phyloP scores from a whole-genome alignment of 768 basidiomycete species.

The Suillus lakei region DNA sequence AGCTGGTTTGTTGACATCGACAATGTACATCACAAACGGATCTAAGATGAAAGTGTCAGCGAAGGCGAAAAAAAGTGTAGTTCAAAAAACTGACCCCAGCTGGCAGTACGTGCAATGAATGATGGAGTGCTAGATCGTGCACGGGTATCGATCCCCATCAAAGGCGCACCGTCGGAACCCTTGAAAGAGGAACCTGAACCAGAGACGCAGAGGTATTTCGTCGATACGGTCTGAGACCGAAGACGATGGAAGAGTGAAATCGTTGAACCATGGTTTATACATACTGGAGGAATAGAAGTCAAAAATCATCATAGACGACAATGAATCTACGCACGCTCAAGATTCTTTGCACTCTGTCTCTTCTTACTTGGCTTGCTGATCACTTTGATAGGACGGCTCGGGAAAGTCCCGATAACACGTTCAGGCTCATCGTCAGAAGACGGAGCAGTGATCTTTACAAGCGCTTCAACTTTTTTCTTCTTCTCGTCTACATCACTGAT shows the following conservation, averaged over 20 bases:
- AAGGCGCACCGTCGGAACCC: slow-evolving; percentile 87
- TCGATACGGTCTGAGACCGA: slow-evolving; percentile 93
- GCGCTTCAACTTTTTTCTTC: slow-evolving; percentile 93
- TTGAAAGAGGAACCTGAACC: slow-evolving; percentile 91
- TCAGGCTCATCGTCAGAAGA: slow-evolving; percentile 81
- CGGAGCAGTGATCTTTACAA: slow-evolving; percentile 86
- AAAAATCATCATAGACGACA: slow-evolving; percentile 17
- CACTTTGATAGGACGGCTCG: slow-evolving; percentile 95
- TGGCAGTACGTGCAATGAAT: slow-evolving; percentile 87
- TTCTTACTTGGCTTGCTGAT: slow-evolving; percentile 99
- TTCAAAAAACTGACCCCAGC: slow-evolving; percentile 71
- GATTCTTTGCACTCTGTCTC: slow-evolving; percentile 90
- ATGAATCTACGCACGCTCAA: slow-evolving; percentile 71
- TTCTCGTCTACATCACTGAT: slow-evolving; percentile 95
- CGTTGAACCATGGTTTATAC: slow-evolving; percentile 94
- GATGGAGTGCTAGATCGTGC: slow-evolving; percentile 76
- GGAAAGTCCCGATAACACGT: slow-evolving; percentile 86
- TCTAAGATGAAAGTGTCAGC: slow-evolving; percentile 46
- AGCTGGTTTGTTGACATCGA: slow-evolving; percentile 86
- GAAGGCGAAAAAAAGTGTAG: slow-evolving; percentile 14
- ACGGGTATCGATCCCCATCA: slow-evolving; percentile 80
- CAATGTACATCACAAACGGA: slow-evolving; percentile 97
- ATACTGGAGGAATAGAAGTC: slow-evolving; percentile 56
- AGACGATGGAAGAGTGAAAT: slow-evolving; percentile 96
- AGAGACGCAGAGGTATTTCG: slow-evolving; percentile 95